Base-by-base conservation (phyloP, 2,329 filamentous ascomycete genomes). In the Cordyceps cicadae region DNA sequence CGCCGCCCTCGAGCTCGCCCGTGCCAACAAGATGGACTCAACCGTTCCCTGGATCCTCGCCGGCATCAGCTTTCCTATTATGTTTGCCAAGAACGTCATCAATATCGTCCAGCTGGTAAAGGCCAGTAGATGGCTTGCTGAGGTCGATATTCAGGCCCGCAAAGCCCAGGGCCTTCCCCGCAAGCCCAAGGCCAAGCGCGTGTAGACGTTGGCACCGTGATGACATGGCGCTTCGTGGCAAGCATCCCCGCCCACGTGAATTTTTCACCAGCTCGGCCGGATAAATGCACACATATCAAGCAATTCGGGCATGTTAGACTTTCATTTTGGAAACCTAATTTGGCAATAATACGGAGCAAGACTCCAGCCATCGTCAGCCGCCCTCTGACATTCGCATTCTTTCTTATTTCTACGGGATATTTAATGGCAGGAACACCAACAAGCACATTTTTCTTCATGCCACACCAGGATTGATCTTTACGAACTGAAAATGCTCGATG, bases 41-140 rank as follows among this genome's bases (percentile, higher is more conserved):
- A 83, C 80, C 64, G 75, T 75, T 62, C 79, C 79, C 9, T 82
- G 79, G 94, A 82, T 94, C 54, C 81, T 97, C 64, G 89, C 90
- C 50, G 84, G 85, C 29, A 76, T 95, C 67, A 92, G 89, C 69
- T 86, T 88, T 66, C 92, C 92, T 14, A 80, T 97, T 71, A 97
- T 97, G 92, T 78, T 85, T 26, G 81, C 87, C 67, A 99, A 99
- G 82, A 94, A 99, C 73, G 81, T 89, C 69, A 90, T 97, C 80
- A 99, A 99, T 70, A 81, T 97, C 55, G 83, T 97, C 53, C 94
- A 99, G 79, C 82, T 99, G 67, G 84, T 96, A 70, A 96, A 97
- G 75, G 94, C 94, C 7, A 92, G 91, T 75, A 86, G 86, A 70
- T 95, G 90, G 87, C 81, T 99, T 45, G 94, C 91, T 0, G 92